These are phyloP conservation scores for Acacia acuminata DNA, from an alignment of 306 rosid species.

Conservation along the genomic window DNA sequence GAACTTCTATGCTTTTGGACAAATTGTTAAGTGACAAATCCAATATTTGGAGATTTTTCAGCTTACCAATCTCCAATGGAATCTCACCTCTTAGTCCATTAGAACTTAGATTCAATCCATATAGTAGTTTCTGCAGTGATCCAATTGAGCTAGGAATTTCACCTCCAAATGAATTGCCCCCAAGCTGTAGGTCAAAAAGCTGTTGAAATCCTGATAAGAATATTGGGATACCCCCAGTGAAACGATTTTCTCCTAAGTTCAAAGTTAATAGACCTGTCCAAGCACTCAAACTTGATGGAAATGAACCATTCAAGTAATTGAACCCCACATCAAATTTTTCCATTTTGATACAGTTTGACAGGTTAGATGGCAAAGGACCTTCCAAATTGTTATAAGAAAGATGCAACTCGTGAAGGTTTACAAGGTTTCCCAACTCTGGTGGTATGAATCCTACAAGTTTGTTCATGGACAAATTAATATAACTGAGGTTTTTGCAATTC, in stretches of 20 bases:
- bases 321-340: conserved; percentile 60
- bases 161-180: conserved; percentile 76
- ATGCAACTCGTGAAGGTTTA: conserved; percentile 41
- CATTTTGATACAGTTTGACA: conserved; percentile 60
- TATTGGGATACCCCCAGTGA: conserved; percentile 60
- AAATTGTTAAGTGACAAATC: conserved; percentile 81
- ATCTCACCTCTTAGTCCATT: conserved; percentile 65
- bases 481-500: conserved; percentile 51
- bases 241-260: conserved; percentile 60
- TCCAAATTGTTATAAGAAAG: conserved; percentile 63
- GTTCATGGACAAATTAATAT: conserved; percentile 52
- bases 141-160: conserved; percentile 66
- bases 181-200: conserved; percentile 68
- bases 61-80: conserved; percentile 53
- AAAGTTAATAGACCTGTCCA: conserved; percentile 55
- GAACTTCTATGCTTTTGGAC: conserved; percentile 55
- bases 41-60: conserved; percentile 39
- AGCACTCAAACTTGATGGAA: conserved; percentile 56
- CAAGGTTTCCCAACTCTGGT: conserved; percentile 61
- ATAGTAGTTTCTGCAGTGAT: conserved; percentile 44
- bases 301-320: conserved; percentile 65
- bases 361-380: conserved; percentile 67
- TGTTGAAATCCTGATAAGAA: conserved; percentile 48
- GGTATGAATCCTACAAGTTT: conserved; percentile 59
- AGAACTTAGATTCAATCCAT: conserved; percentile 70